Percentiles rank a stretch among this genome's conserved stretches.
These are phyloP conservation scores for Aristolochia fimbriata DNA, from an alignment of 164 flowering plant species.

Conservation along the genomic window DNA sequence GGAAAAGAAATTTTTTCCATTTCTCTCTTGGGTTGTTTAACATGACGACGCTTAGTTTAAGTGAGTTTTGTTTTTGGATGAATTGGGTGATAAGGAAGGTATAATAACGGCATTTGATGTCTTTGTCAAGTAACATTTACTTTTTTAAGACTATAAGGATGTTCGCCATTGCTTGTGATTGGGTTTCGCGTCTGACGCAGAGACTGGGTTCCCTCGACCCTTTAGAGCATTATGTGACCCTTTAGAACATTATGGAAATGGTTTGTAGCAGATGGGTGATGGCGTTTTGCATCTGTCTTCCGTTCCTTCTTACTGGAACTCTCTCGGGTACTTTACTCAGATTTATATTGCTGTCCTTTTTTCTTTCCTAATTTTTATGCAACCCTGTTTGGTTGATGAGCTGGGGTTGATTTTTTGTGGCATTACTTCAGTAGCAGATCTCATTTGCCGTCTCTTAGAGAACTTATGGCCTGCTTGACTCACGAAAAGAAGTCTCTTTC, in stretches of 20 bases:
- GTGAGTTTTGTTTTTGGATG: conserved; percentile 32
- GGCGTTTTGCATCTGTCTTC: conserved; percentile 33
- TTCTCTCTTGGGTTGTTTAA: not conserved
- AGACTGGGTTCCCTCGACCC: not conserved
- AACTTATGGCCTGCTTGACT: too few relatives aligned
- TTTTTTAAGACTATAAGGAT: not conserved
- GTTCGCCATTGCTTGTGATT: not conserved
- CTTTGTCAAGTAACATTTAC: not conserved
- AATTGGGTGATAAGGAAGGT: conserved; percentile 32
- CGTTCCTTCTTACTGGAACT: conserved; percentile 26
- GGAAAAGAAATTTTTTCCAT: not conserved
- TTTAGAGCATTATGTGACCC: conserved; percentile 18
- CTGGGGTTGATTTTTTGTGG: too few relatives aligned
- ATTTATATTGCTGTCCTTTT: not conserved
- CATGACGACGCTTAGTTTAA: conserved; percentile 4
- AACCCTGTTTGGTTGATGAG: too few relatives aligned
- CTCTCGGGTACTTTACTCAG: conserved; percentile 27
- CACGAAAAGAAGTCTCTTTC: too few relatives aligned
- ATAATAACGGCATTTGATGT: conserved; percentile 11
- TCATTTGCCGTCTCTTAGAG: too few relatives aligned
- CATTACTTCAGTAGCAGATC: too few relatives aligned
- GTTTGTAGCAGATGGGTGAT: conserved; percentile 39
- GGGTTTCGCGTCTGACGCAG: not conserved
- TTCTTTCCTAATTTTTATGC: too few relatives aligned
- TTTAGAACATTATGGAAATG: conserved; percentile 43